Evolutionary conservation across 371 early-diverging fungal species (phyloP).

Genomic region (Haplosporangium sp.): DNA sequence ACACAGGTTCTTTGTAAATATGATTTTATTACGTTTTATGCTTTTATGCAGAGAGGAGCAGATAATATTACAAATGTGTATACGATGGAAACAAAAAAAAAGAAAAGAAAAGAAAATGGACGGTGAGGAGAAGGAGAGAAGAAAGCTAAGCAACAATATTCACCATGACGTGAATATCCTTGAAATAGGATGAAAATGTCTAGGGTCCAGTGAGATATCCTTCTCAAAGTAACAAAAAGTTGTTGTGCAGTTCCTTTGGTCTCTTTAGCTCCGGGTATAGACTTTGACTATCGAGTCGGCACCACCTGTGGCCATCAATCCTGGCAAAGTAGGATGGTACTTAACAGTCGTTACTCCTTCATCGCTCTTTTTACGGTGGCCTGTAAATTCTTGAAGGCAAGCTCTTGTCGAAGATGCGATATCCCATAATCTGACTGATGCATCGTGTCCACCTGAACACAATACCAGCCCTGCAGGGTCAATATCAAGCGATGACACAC

Average conservation of each 20-base stretch:
- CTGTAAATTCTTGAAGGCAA: constrained; percentile 83
- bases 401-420: constrained; percentile 62
- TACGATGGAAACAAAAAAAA: too few species aligned
- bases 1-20: too few species aligned
- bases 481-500: constrained; percentile 77
- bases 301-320: constrained; percentile 79
- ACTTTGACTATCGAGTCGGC: constrained; percentile 81
- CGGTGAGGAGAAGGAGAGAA: too few species aligned
- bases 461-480: constrained; percentile 73
- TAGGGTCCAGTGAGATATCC: too few species aligned
- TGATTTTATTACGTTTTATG: not conserved
- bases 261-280: constrained; percentile 49
- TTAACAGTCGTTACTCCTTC: constrained; percentile 80
- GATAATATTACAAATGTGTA: too few species aligned
- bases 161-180: not conserved
- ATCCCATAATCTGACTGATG: constrained; percentile 87
- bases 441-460: constrained; percentile 88
- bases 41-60: too few species aligned
- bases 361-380: constrained; percentile 80
- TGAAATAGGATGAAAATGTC: too few species aligned
- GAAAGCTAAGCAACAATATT: not conserved
- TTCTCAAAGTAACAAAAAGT: too few species aligned
- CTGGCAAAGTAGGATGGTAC: constrained; percentile 71
- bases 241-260: too few species aligned
- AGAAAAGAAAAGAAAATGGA: too few species aligned